These are phyloP conservation scores for Xylariaceae sp. DNA, from an alignment of 2,329 filamentous ascomycete species.

Conservation along the genomic window DNA sequence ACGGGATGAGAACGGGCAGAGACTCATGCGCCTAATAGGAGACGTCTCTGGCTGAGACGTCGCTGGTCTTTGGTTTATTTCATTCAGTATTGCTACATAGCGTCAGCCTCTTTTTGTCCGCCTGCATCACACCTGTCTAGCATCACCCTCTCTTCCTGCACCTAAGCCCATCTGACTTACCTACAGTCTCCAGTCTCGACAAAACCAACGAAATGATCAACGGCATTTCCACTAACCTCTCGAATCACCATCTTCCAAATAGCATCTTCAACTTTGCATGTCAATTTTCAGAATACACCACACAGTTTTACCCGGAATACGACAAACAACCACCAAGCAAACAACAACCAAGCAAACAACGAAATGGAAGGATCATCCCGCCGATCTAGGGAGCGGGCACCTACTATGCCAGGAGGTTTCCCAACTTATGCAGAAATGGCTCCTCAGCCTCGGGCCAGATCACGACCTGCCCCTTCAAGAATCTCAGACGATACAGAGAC, in stretches of 20 bases:
- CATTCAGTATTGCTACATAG: background rate
- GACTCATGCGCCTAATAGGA: background rate
- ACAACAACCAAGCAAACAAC: conserved; percentile 7
- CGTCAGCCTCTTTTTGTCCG: background rate
- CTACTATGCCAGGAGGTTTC: conserved; percentile 24
- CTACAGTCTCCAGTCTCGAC: conserved; percentile 2
- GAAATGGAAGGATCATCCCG: conserved; percentile 18
- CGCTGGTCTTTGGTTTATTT: background rate
- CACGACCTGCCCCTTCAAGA: conserved; percentile 16
- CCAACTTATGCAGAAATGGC: conserved; percentile 18
- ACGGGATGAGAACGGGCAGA: conserved; percentile 9
- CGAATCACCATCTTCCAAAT: conserved; percentile 12
- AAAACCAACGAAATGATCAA: conserved; percentile 20
- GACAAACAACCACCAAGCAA: conserved; percentile 12
- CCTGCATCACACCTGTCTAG: background rate
- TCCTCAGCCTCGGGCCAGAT: conserved; percentile 12
- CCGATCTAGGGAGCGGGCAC: conserved; percentile 18
- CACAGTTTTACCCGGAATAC: conserved; percentile 20
- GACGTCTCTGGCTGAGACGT: background rate
- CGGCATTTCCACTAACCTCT: conserved; percentile 6
- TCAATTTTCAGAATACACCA: conserved; percentile 3
- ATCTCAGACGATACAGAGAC: conserved; percentile 21
- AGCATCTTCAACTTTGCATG: conserved; percentile 2
- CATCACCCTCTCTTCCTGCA: background rate
- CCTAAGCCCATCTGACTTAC: background rate